phyloP scores from a whole-genome alignment of 2,329 filamentous ascomycete species.

The Cercospora sojina region DNA sequence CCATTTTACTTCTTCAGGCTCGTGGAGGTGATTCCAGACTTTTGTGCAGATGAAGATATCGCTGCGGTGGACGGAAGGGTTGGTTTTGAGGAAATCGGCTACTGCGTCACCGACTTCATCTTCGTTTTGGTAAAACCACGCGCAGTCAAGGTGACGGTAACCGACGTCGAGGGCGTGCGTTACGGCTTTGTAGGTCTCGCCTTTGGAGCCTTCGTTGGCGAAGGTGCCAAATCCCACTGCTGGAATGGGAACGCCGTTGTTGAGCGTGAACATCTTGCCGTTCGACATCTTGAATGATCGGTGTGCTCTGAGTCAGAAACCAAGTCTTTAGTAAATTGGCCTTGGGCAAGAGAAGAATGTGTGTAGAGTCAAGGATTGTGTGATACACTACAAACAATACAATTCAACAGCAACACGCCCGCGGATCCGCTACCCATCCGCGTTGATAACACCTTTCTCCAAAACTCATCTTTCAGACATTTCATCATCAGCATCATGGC shows the following conservation, averaged over 20 bases:
- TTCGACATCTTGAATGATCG: constrained; percentile 55
- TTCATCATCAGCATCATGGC: constrained; percentile 9
- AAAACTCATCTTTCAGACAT: constrained; percentile 7
- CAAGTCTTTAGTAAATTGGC: not conserved
- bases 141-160: constrained; percentile 58
- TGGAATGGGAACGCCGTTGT: constrained; percentile 61
- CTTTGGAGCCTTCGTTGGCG: constrained; percentile 62
- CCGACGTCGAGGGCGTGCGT: constrained; percentile 52
- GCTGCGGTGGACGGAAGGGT: constrained; percentile 47
- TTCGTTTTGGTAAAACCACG: constrained; percentile 57
- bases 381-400: constrained; percentile 3
- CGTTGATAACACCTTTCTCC: not conserved
- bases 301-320: constrained; percentile 1
- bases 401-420: not conserved
- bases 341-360: not conserved
- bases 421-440: not conserved
- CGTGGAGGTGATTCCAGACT: constrained; percentile 55
- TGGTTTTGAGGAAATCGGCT: constrained; percentile 55
- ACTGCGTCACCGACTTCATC: constrained; percentile 54
- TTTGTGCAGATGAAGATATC: constrained; percentile 55
- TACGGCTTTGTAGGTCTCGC: constrained; percentile 58
- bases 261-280: constrained; percentile 54
- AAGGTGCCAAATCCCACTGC: constrained; percentile 66
- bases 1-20: constrained; percentile 40
- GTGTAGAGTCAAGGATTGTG: not conserved